Base-by-base conservation (phyloP, 257 asterid species). In the Lycium ferocissimum region DNA sequence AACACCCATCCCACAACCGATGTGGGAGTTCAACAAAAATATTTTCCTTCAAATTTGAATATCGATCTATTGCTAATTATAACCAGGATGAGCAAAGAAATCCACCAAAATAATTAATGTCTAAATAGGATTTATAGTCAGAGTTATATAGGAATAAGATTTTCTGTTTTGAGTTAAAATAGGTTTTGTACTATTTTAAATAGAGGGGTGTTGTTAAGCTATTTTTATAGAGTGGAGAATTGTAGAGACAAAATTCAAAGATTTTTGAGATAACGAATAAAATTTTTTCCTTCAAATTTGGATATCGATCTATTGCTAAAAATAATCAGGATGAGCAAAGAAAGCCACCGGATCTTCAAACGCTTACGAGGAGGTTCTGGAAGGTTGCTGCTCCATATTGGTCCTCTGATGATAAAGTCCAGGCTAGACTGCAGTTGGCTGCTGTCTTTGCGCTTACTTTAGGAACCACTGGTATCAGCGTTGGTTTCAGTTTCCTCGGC, bases 391-490 rank as follows among this genome's bases (percentile, higher is more conserved):
- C 94, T 9, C 98, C 98, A 45, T 95, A 95, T 90, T 95, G 98
- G 98, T 94, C 82, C 69, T 95, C 97, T 0, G 98, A 94, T 72
- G 98, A 95, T 86, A 93, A 91, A 89, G 91, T 88, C 72, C 91
- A 86, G 69, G 97, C 97, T 61, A 90, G 98, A 78, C 85, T 89
- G 89, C 92, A 92, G 79, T 94, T 95, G 11, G 96, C 97, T 12
- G 91, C 92, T 49, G 97, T 95, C 69, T 95, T 95, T 88, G 97
- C 95, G 51, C 97, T 95, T 15, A 95, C 99, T n/a, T 87, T 95
- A 80, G 99, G 93, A 51, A 95, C 99, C 47, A 93, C 98, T 58
- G 99, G 98, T 11, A 95, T 95, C 85, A 95, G 97, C 83, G 99
- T 94, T 49, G 95, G 97, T 20, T 95, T 94, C 90, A 95, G 90